Conservation (phyloP, 192 early-diverging fungal genomes). For the Linnemannia exigua region DNA sequence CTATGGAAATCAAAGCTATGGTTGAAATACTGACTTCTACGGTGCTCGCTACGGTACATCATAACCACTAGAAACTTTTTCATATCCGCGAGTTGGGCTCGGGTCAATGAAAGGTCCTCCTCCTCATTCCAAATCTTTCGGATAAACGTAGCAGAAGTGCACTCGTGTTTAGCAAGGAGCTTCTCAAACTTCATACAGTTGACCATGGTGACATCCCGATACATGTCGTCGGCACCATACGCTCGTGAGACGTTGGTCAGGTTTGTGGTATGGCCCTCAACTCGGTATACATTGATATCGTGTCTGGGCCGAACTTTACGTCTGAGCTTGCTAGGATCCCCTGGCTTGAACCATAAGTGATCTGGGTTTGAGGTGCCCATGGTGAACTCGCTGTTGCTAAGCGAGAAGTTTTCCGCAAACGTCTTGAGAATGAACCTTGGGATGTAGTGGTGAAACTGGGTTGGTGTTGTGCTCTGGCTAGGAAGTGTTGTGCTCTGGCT, state of each 20-base stretch:
- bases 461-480: slow-evolving; percentile 6
- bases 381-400: slow-evolving; percentile 5
- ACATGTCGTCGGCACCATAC: slow-evolving; percentile 45
- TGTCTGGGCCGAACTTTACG: slow-evolving; percentile 7
- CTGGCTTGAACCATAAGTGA: slow-evolving; percentile 3
- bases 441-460: slow-evolving; percentile 55
- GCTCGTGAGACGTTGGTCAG: slow-evolving; percentile 18
- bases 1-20: slow-evolving; percentile 21
- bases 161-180: slow-evolving; percentile 30
- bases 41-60: slow-evolving; percentile 32
- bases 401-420: slow-evolving; percentile 36
- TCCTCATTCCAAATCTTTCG: slow-evolving; percentile 19
- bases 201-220: slow-evolving; percentile 31
- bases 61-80: slow-evolving; percentile 43
- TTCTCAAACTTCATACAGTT: slow-evolving; percentile 50
- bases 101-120: slow-evolving; percentile 18
- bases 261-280: not conserved
- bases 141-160: slow-evolving; percentile 31
- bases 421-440: slow-evolving; percentile 48
- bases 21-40: slow-evolving; percentile 35
- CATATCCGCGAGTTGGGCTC: slow-evolving; percentile 20
- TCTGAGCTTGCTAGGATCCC: slow-evolving; percentile 13
- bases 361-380: slow-evolving; percentile 13
- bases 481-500: not conserved
- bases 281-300: slow-evolving; percentile 38